Evolutionary conservation across 2,329 filamentous ascomycete genomes (phyloP).

Genomic region (Aureobasidium sp.): DNA sequence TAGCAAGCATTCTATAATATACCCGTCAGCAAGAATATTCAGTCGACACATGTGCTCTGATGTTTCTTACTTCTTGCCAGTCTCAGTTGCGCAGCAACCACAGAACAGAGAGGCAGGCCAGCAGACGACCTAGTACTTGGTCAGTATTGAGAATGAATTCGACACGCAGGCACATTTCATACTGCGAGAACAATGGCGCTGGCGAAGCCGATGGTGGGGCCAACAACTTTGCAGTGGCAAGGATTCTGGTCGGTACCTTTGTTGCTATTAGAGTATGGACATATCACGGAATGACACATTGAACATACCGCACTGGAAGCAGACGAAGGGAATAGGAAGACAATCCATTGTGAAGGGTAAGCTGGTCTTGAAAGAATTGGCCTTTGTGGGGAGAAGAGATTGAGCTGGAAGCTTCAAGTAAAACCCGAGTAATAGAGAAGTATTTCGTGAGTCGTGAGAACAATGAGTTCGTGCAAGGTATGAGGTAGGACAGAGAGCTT

Average conservation of each 20-base stretch:
- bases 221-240: constrained; percentile 33
- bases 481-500: neutral
- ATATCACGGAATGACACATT: neutral
- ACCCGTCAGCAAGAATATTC: neutral
- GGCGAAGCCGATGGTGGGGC: constrained; percentile 32
- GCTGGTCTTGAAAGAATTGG: neutral
- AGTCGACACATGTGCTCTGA: neutral
- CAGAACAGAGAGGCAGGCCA: constrained; percentile 34
- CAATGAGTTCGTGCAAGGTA: neutral
- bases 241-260: constrained; percentile 29
- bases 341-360: constrained; percentile 18
- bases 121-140: constrained; percentile 25
- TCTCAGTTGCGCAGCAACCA: constrained; percentile 32
- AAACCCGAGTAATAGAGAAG: neutral
- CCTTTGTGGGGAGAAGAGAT: neutral
- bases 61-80: constrained; percentile 26
- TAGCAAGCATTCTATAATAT: constrained; percentile 30
- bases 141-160: neutral
- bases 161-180: neutral
- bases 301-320: constrained; percentile 31
- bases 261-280: neutral
- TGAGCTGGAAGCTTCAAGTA: neutral
- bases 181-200: constrained; percentile 28
- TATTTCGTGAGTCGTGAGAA: neutral
- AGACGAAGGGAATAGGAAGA: constrained; percentile 28